phyloP scores from a whole-genome alignment of 345 rosid genomes.

The Streptanthus diversifolius region DNA sequence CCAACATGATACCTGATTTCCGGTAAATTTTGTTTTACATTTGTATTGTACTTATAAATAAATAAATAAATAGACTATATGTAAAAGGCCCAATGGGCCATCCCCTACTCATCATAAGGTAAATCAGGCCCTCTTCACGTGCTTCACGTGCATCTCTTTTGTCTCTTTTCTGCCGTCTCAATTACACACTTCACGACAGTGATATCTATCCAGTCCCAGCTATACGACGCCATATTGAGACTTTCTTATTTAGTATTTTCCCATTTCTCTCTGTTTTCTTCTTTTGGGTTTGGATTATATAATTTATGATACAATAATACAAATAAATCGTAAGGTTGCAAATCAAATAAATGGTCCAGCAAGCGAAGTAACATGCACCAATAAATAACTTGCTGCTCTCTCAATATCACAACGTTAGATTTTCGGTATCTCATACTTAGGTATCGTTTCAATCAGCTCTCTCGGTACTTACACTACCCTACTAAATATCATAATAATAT shows the following conservation, averaged over 20 bases:
- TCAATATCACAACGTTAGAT: conserved; percentile 15
- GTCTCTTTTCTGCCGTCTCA: conserved; percentile 30
- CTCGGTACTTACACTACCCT: conserved; percentile 11
- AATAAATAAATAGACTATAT: background rate
- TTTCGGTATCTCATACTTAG: conserved; percentile 18
- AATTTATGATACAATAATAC: background rate
- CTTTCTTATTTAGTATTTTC: conserved; percentile 7
- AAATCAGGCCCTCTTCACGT: conserved; percentile 31
- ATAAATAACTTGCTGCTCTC: conserved; percentile 8
- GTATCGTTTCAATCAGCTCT: conserved; percentile 26
- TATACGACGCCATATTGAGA: conserved; percentile 9
- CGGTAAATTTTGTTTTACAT: conserved; percentile 18
- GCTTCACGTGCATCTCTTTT: conserved; percentile 27
- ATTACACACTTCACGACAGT: conserved; percentile 25
- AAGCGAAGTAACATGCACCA: conserved; percentile 31
- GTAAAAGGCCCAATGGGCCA: conserved; percentile 35
- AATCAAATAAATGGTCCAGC: conserved; percentile 23
- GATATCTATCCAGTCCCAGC: conserved; percentile 23
- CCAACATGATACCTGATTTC: conserved; percentile 7
- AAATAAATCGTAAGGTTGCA: conserved; percentile 15
- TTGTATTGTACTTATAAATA: background rate
- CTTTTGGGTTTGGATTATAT: background rate
- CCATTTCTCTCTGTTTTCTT: background rate
- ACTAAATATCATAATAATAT: too few relatives aligned
- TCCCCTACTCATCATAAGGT: conserved; percentile 5